These are phyloP conservation scores for Kandelia obovata DNA, from an alignment of 345 rosid species.

Conservation along the genomic window DNA sequence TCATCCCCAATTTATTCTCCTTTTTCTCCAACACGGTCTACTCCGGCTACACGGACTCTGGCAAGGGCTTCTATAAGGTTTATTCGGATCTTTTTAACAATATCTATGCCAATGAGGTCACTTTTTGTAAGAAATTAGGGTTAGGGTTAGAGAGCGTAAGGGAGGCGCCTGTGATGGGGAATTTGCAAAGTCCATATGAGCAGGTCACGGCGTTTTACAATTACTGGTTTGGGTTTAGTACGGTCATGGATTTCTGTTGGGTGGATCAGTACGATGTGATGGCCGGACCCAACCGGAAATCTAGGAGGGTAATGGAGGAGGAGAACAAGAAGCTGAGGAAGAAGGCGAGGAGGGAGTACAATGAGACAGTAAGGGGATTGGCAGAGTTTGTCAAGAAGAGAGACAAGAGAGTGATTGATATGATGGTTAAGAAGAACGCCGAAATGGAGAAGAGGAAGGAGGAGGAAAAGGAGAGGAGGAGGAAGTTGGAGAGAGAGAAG, in stretches of 20 bases:
- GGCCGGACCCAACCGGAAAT: conserved; percentile 66
- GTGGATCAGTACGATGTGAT: conserved; percentile 69
- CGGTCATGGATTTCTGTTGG: conserved; percentile 90
- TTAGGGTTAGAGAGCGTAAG: conserved; percentile 45
- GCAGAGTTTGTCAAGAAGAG: conserved; percentile 88
- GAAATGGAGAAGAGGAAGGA: conserved; percentile 57
- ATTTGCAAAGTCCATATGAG: conserved; percentile 59
- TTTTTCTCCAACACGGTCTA: conserved; percentile 71
- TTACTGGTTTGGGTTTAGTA: conserved; percentile 76
- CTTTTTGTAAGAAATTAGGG: conserved; percentile 57
- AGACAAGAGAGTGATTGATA: conserved; percentile 86
- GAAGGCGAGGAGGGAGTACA: conserved; percentile 79
- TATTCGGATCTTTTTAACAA: conserved; percentile 66
- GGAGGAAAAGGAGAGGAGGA: conserved; percentile 64
- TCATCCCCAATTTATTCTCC: conserved; percentile 65
- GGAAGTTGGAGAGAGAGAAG: conserved; percentile 62
- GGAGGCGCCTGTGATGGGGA: conserved; percentile 92
- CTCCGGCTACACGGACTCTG: conserved; percentile 64
- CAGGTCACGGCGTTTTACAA: conserved; percentile 85
- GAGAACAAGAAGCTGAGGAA: conserved; percentile 85
- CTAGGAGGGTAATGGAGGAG: conserved; percentile 89
- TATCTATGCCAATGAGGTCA: conserved; percentile 58
- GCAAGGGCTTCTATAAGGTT: conserved; percentile 79
- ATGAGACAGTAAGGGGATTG: conserved; percentile 74
- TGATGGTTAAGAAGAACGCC: conserved; percentile 61